A percentile compares a stretch with the other conserved stretches of the same genome.
phyloP scores from a whole-genome alignment of 2,329 filamentous ascomycete species.

The Ceratocystis harringtonii region DNA sequence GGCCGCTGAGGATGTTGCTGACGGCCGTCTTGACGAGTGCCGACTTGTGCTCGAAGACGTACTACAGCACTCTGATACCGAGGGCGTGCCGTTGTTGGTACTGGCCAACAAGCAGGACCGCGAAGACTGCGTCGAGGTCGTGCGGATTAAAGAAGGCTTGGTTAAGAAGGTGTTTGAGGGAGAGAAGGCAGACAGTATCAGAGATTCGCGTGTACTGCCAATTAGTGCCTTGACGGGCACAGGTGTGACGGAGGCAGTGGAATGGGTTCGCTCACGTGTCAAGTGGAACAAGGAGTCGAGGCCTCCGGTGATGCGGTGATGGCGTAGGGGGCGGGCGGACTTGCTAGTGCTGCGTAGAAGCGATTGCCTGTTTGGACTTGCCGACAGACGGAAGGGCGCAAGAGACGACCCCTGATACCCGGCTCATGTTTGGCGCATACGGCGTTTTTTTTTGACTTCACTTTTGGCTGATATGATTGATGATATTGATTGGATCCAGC shows the following conservation, averaged over 20 bases:
- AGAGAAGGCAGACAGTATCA: conserved; percentile 69
- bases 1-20: conserved; percentile 27
- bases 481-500: conserved; percentile 7
- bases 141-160: conserved; percentile 89
- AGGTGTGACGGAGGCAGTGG: conserved; percentile 87
- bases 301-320: conserved; percentile 80
- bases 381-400: neutral
- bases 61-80: conserved; percentile 70
- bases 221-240: conserved; percentile 79
- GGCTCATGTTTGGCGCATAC: neutral
- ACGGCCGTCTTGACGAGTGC: conserved; percentile 68
- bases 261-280: conserved; percentile 83
- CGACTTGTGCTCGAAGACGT: conserved; percentile 79
- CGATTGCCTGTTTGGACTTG: conserved; percentile 3
- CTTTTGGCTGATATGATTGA: neutral
- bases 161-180: conserved; percentile 94
- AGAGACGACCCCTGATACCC: neutral
- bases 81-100: conserved; percentile 81
- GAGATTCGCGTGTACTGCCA: conserved; percentile 81
- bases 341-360: neutral
- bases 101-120: conserved; percentile 96
- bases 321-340: conserved; percentile 7
- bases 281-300: conserved; percentile 93
- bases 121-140: conserved; percentile 94
- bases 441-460: neutral